These are phyloP conservation scores for Mycena filopes DNA, from an alignment of 768 basidiomycete species.

Conservation along the genomic window DNA sequence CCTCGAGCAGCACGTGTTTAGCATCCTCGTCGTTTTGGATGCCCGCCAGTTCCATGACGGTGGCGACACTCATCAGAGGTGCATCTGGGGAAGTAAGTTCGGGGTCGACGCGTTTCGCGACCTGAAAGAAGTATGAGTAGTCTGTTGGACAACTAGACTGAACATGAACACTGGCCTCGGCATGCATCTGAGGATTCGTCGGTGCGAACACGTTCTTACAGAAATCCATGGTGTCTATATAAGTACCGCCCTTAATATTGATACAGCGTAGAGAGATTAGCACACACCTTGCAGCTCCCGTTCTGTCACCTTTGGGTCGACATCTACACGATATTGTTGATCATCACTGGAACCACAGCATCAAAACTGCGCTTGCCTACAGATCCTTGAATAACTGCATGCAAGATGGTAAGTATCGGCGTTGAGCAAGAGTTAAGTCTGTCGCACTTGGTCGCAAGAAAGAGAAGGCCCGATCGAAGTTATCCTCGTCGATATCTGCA, in stretches of 20 bases:
- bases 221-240: constrained; percentile 60
- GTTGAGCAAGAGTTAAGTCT: not conserved
- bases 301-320: constrained; percentile 54
- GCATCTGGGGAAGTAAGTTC: constrained; percentile 29
- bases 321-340: constrained; percentile 38
- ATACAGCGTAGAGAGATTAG: no score
- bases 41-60: constrained; percentile 28
- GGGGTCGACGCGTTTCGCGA: constrained; percentile 16
- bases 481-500: constrained; percentile 53
- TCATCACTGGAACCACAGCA: no score
- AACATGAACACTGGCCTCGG: constrained; percentile 10
- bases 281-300: constrained; percentile 58
- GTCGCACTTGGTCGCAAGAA: constrained; percentile 52
- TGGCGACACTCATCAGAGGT: constrained; percentile 27
- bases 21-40: constrained; percentile 35
- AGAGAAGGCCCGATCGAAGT: constrained; percentile 55
- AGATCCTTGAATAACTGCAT: constrained; percentile 62
- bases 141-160: no score
- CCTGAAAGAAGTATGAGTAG: not conserved
- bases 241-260: no score
- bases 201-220: constrained; percentile 38
- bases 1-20: constrained; percentile 50
- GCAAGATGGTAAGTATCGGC: not conserved
- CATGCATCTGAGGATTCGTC: constrained; percentile 40
- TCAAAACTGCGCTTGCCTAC: constrained; percentile 23